Evolutionary conservation across 345 rosid genomes (phyloP).

Genomic region (Erysimum cheiranthoides): DNA sequence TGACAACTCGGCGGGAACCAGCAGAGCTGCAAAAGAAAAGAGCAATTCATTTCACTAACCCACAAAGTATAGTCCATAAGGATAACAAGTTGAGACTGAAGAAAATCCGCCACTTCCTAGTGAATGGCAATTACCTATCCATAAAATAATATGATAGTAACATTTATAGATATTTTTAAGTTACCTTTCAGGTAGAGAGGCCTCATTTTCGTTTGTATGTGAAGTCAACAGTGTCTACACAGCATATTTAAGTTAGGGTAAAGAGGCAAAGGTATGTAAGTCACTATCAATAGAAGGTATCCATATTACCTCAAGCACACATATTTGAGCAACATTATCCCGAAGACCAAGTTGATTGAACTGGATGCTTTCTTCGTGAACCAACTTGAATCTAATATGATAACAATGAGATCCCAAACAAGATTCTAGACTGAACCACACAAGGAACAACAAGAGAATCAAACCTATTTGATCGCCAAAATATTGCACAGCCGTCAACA

Average conservation of each 20-base stretch:
- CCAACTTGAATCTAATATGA: slow-evolving; percentile 79
- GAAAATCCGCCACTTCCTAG: slow-evolving; percentile 8
- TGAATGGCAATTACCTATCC: slow-evolving; percentile 17
- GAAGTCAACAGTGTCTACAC: slow-evolving; percentile 53
- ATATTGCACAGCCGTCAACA: slow-evolving; percentile 95
- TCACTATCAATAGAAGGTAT: slow-evolving; percentile 23
- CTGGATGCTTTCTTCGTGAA: slow-evolving; percentile 81
- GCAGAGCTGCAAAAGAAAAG: slow-evolving; percentile 53
- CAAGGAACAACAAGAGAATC: slow-evolving; percentile 29
- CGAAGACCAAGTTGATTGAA: slow-evolving; percentile 86
- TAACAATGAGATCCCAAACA: slow-evolving; percentile 31
- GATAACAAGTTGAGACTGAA: slow-evolving; percentile 17
- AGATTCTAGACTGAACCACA: slow-evolving; percentile 27
- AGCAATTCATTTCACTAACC: slow-evolving; percentile 14
- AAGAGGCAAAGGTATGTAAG: slow-evolving; percentile 13
- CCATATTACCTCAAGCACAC: slow-evolving; percentile 79
- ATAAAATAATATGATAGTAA: slow-evolving; percentile 24
- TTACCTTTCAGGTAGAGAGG: slow-evolving; percentile 59
- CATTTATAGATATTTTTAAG: background rate
- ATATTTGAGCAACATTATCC: slow-evolving; percentile 98
- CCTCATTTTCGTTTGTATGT: slow-evolving; percentile 43
- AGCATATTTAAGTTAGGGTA: slow-evolving; percentile 11
- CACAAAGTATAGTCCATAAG: slow-evolving; percentile 24
- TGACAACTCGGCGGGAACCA: slow-evolving; percentile 58
- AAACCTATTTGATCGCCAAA: slow-evolving; percentile 90